Percentiles rank a stretch among this genome's conserved stretches.
phyloP scores from a whole-genome alignment of 2,329 filamentous ascomycete genomes.

The Blumeriella jaapii region DNA sequence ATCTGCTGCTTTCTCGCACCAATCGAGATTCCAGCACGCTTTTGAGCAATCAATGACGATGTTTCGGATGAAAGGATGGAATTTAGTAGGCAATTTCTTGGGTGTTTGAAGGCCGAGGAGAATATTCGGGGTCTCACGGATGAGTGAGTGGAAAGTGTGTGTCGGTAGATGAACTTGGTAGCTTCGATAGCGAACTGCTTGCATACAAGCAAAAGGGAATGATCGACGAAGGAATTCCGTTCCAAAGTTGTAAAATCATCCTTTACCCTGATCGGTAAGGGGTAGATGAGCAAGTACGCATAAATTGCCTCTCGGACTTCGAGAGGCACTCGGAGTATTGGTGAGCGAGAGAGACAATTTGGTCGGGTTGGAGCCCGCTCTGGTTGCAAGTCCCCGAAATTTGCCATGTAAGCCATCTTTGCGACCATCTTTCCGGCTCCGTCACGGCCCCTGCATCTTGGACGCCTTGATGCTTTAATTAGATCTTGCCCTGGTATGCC shows the following conservation, averaged over 20 bases:
- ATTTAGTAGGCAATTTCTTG: slow-evolving; percentile 3
- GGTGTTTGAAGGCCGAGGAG: slow-evolving; percentile 1
- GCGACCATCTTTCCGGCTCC: not conserved
- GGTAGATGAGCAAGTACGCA: slow-evolving; percentile 13
- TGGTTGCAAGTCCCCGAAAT: slow-evolving; percentile 6
- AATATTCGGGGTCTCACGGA: slow-evolving; percentile 7
- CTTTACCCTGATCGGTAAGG: slow-evolving; percentile 18
- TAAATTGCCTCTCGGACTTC: slow-evolving; percentile 23
- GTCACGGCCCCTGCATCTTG: slow-evolving; percentile 1
- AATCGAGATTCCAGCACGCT: slow-evolving; percentile 13
- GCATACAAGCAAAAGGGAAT: slow-evolving; percentile 15
- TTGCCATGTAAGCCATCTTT: slow-evolving; percentile 1
- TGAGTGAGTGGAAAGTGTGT: slow-evolving; percentile 17
- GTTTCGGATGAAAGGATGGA: slow-evolving; percentile 13
- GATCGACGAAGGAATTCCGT: slow-evolving; percentile 5
- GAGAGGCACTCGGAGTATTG: slow-evolving; percentile 15
- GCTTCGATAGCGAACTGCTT: slow-evolving; percentile 19
- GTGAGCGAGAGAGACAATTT: slow-evolving; percentile 11
- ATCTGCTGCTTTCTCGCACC: slow-evolving; percentile 12
- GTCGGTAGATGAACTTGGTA: slow-evolving; percentile 17
- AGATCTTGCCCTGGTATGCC: slow-evolving; percentile 3
- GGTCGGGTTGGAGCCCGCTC: slow-evolving; percentile 2
- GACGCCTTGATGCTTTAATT: slow-evolving; percentile 4
- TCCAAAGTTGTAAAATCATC: slow-evolving; percentile 17
- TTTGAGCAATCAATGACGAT: slow-evolving; percentile 15